Percentiles rank a stretch among this genome's conserved stretches.
Conservation (phyloP, 768 basidiomycete genomes). For the Cystofilobasidium capitatum region DNA sequence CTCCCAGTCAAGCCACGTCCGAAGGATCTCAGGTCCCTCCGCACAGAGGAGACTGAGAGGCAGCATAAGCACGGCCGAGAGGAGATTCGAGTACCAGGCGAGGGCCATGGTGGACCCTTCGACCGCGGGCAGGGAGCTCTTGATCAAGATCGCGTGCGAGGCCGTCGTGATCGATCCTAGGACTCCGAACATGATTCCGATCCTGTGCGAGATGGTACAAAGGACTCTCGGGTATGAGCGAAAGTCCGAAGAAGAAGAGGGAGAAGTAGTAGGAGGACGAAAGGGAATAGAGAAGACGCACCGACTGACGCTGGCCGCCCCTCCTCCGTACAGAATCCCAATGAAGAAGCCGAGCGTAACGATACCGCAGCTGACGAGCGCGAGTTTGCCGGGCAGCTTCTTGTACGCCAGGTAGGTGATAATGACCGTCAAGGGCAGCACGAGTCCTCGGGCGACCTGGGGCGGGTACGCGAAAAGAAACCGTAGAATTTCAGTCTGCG, state of each 20-base stretch:
- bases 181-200: conserved; percentile 73
- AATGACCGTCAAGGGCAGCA: conserved; percentile 84
- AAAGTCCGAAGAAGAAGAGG: no score
- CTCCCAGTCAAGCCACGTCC: conserved; percentile 47
- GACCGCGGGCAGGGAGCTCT: conserved; percentile 63
- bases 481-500: neutral
- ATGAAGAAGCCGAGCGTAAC: conserved; percentile 90
- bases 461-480: conserved; percentile 29
- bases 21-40: conserved; percentile 57
- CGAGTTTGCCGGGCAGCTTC: conserved; percentile 57
- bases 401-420: conserved; percentile 68
- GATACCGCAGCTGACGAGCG: conserved; percentile 62
- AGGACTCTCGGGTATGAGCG: no score
- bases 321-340: conserved; percentile 45
- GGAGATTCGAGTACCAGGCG: conserved; percentile 83
- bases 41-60: conserved; percentile 67
- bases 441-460: conserved; percentile 85
- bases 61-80: conserved; percentile 61
- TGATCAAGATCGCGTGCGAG: conserved; percentile 86
- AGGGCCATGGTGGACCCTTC: conserved; percentile 73
- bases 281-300: neutral
- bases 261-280: no score
- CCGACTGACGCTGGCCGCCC: neutral
- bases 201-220: conserved; percentile 29
- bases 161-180: conserved; percentile 78